phyloP scores from a whole-genome alignment of 495 filamentous ascomycete genomes.

The Hyaloscypha bicolor region DNA sequence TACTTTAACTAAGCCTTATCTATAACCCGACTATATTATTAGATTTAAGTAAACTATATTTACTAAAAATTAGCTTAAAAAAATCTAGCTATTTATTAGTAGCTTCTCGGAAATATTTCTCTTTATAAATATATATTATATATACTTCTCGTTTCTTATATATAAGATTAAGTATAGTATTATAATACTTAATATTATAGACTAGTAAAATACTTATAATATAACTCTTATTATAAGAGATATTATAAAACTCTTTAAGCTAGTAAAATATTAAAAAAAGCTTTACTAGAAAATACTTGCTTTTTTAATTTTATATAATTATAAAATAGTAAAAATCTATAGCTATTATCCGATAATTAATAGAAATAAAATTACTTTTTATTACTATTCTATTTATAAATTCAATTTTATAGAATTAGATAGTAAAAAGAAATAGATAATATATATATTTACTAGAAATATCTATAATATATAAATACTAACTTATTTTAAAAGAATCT shows the following conservation, averaged over 20 bases:
- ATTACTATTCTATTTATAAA: slow-evolving; percentile 37
- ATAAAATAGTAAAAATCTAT: too few relatives aligned
- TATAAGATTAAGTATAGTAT: slow-evolving; percentile 41
- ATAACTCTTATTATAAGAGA: too few relatives aligned
- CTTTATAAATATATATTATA: slow-evolving; percentile 40
- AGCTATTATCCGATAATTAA: slow-evolving; percentile 40
- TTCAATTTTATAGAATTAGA: slow-evolving; percentile 17
- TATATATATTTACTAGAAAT: too few relatives aligned
- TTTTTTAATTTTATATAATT: too few relatives aligned
- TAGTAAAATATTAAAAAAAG: too few relatives aligned
- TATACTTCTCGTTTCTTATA: slow-evolving; percentile 47
- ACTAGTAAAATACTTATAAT: slow-evolving; percentile 44
- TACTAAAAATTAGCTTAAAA: slow-evolving; percentile 40
- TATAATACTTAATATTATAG: too few relatives aligned
- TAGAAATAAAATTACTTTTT: slow-evolving; percentile 36
- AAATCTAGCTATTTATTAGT: slow-evolving; percentile 42
- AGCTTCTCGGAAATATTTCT: slow-evolving; percentile 21
- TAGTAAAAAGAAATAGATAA: slow-evolving; percentile 21
- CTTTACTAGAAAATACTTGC: too few relatives aligned
- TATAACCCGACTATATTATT: slow-evolving; percentile 47
- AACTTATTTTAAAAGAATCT: too few relatives aligned
- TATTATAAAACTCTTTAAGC: too few relatives aligned
- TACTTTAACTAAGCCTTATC: slow-evolving; percentile 37
- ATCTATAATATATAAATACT: too few relatives aligned
- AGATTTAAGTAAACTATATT: slow-evolving; percentile 32